A percentile compares a stretch with the other conserved stretches of the same genome.
Conservation (phyloP, 2,329 filamentous ascomycete species). For the Chalaropsis thielavioides region DNA sequence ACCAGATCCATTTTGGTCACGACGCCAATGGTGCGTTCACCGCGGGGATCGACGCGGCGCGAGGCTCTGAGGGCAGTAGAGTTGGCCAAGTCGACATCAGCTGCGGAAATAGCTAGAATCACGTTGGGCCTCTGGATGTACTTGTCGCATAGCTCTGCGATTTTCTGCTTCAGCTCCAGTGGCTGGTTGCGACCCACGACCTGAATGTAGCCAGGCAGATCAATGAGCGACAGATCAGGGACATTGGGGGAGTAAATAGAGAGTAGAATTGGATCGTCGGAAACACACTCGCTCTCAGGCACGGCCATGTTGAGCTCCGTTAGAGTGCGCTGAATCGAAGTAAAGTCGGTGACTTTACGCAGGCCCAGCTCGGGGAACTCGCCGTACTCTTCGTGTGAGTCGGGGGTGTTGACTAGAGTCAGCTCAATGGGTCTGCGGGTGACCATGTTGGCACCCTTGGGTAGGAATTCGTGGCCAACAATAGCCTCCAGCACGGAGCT, state of each 20-base stretch:
- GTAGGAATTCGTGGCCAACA: slow-evolving; percentile 92
- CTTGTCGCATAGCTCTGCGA: slow-evolving; percentile 90
- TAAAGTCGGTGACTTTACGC: slow-evolving; percentile 81
- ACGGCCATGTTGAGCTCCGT: slow-evolving; percentile 93
- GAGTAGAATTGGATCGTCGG: slow-evolving; percentile 90
- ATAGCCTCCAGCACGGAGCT: slow-evolving; percentile 95
- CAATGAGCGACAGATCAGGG: slow-evolving; percentile 87
- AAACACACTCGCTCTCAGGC: slow-evolving; percentile 79
- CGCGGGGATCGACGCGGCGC: slow-evolving; percentile 79
- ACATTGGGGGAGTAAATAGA: slow-evolving; percentile 92
- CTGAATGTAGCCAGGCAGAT: slow-evolving; percentile 94
- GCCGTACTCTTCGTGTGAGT: slow-evolving; percentile 75
- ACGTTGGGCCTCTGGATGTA: slow-evolving; percentile 95
- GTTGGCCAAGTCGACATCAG: slow-evolving; percentile 93
- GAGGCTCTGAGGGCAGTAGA: slow-evolving; percentile 85
- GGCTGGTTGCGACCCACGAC: slow-evolving; percentile 86
- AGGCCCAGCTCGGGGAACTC: slow-evolving; percentile 89
- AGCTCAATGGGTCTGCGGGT: slow-evolving; percentile 90
- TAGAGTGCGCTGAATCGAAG: slow-evolving; percentile 78
- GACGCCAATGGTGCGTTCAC: slow-evolving; percentile 95
- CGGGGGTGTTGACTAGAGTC: slow-evolving; percentile 87
- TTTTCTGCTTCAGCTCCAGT: slow-evolving; percentile 83
- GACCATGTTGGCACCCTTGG: slow-evolving; percentile 98
- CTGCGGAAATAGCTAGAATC: slow-evolving; percentile 91
- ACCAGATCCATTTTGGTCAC: slow-evolving; percentile 99